Evolutionary conservation across 768 basidiomycete species (phyloP), one percentile per base, ranked within the genome.

Genomic region (Suillus variegatus): DNA sequence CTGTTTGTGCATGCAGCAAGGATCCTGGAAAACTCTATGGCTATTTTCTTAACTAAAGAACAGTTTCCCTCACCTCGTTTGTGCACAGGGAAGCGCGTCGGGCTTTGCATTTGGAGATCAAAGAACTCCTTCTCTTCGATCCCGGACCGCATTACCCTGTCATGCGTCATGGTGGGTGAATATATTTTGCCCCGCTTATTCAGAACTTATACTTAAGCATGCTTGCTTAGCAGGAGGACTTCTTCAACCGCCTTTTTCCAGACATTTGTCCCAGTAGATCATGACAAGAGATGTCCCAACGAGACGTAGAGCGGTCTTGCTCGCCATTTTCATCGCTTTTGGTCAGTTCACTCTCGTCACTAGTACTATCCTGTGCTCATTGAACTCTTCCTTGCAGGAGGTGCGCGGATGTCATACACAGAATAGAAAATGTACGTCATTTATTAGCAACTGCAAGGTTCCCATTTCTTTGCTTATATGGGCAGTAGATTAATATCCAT

Each of bases 261-360:
- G 61, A 55, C 40, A 8, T 60, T 52, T 43, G 47, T 43, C 4
- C 16, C 65, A 9, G 20, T 40, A 46, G 20, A 61, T 61, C 46
- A 74, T 76, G 73, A 68, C 74, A 60, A 73, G 75, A 69, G 86
- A 84, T 60, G 78, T 87, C 62, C 85, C 87, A 49, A 88, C 84
- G n/a, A 90, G 87, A 73, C 81, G 77, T 63, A 85, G 83, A 74
- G 88, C 88, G 10, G 84, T 90, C 52, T 77, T 86, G 44, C 80
- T 91, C 60, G 88, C 88, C 47, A 79, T 86, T 43, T 92, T 91
- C 77, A 86, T 90, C 69, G 90, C 89, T 22, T 92, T 92, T 69
- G 90, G 89, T 87, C 73, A 70, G 84, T 79, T 40, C 14, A 8
- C 28, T 51, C 28, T 41, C 47, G 54, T 40, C 57, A 40, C 25